phyloP scores from a whole-genome alignment of 2,329 filamentous ascomycete genomes.

The Xylaria sp. region DNA sequence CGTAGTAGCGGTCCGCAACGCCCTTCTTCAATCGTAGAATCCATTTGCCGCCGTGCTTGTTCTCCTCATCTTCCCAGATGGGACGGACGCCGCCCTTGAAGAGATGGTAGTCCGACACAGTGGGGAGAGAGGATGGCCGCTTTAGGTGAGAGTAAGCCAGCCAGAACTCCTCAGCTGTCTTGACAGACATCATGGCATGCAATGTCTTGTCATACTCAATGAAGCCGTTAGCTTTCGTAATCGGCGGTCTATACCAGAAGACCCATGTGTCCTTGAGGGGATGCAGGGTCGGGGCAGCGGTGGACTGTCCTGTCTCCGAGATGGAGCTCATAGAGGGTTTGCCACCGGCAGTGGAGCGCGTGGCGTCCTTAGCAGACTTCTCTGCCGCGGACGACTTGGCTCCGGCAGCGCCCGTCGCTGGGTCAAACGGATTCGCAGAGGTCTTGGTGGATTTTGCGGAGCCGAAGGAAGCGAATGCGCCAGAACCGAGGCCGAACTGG shows the following conservation, averaged over 20 bases:
- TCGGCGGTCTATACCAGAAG: slow-evolving; percentile 95
- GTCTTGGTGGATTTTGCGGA: slow-evolving; percentile 83
- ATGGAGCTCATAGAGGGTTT: slow-evolving; percentile 44
- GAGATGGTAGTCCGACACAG: slow-evolving; percentile 95
- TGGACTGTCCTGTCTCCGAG: slow-evolving; percentile 40
- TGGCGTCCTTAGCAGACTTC: slow-evolving; percentile 53
- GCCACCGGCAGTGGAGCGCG: slow-evolving; percentile 26
- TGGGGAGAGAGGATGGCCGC: slow-evolving; percentile 77
- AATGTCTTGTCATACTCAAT: slow-evolving; percentile 96
- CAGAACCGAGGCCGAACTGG: slow-evolving; percentile 89
- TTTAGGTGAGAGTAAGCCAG: slow-evolving; percentile 83
- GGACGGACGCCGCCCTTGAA: slow-evolving; percentile 96
- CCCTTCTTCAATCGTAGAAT: slow-evolving; percentile 96
- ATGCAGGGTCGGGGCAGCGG: slow-evolving; percentile 43
- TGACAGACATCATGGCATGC: slow-evolving; percentile 75
- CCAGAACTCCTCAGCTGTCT: slow-evolving; percentile 87
- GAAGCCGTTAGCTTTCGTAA: slow-evolving; percentile 83
- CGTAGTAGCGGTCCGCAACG: slow-evolving; percentile 93
- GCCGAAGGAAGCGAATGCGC: slow-evolving; percentile 94
- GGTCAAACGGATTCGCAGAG: slow-evolving; percentile 73
- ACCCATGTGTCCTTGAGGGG: slow-evolving; percentile 84
- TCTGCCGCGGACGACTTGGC: slow-evolving; percentile 55
- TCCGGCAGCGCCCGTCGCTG: slow-evolving; percentile 51
- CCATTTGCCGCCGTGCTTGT: slow-evolving; percentile 96
- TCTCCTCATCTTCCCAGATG: slow-evolving; percentile 98